Evolutionary conservation across 2,329 filamentous ascomycete genomes (phyloP), one percentile per base, ranked within the genome.

Genomic region (Alternaria consortialis): DNA sequence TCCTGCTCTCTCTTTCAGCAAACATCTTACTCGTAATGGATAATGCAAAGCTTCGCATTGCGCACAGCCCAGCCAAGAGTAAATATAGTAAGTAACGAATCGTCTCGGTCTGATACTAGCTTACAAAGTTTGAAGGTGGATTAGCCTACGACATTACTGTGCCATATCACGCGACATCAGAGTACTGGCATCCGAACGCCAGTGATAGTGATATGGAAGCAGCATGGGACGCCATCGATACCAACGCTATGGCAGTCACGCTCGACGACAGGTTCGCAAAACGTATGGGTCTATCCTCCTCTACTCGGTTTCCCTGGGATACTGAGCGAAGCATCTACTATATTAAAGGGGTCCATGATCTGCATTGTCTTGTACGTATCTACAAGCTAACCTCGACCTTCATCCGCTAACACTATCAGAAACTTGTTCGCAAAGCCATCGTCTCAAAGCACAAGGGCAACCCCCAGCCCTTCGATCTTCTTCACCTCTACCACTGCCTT

Each of bases 141-240:
- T 63, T 73, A 17, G 68, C 64, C 1, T 75, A 76, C 58, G 70
- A 77, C 31, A 74, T 68, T 6, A 60, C 62, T 32, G 42, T 71
- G 20, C 60, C 71, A 15, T 78, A 69, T 54, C 71, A 72, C 27
- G 67, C 72, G 11, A 68, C 68, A 48, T 68, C 71, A 2, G 48
- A 69, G n/a, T 78, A 70, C 52, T 77, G 75, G 75, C 63, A 74
- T 54, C 73, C 69, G 3, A 70, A 75, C 43, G 62, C 65, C 42
- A 77, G 60, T 36, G 64, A 69, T 12, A 64, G 60, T 42, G 62
- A 69, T 3, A 68, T 71, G 59, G 67, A 76, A 55, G 67, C 62
- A 27, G 74, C 75, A n/a, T 78, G 76, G 75, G 74, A 77, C 53
- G 63, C 69, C 1, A 71, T 78, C 11, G 69, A 77, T 34, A 77